phyloP scores from a whole-genome alignment of 2,329 filamentous ascomycete species.

The Xylaria sp. region DNA sequence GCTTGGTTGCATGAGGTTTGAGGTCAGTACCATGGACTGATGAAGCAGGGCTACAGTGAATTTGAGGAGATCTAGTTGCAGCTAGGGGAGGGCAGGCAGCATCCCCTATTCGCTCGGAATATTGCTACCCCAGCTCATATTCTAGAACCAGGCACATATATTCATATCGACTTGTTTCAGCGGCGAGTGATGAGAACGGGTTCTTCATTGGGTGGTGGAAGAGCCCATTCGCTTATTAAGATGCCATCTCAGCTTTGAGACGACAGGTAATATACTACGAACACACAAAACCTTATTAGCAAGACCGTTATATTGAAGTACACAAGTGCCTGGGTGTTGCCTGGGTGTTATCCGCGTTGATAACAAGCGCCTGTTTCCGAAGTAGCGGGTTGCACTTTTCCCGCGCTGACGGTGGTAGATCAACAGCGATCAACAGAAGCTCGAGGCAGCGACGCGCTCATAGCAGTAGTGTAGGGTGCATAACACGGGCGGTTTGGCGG shows the following conservation, averaged over 20 bases:
- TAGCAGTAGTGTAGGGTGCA: background rate
- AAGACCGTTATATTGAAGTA: background rate
- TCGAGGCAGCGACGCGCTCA: constrained; percentile 8
- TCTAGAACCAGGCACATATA: constrained; percentile 23
- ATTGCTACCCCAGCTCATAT: constrained; percentile 18
- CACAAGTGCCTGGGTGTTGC: background rate
- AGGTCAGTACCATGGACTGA: constrained; percentile 32
- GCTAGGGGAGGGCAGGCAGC: constrained; percentile 37
- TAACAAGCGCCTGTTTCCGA: background rate
- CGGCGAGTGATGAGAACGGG: background rate
- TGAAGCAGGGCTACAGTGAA: constrained; percentile 38
- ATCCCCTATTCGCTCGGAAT: constrained; percentile 34
- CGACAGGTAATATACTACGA: background rate
- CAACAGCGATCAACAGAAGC: constrained; percentile 18
- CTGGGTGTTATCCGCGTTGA: background rate
- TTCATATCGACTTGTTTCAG: constrained; percentile 30
- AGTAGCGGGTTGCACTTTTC: constrained; percentile 1
- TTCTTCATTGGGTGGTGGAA: background rate
- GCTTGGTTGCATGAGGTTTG: constrained; percentile 43
- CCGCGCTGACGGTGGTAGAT: constrained; percentile 21
- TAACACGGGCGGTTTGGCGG: background rate
- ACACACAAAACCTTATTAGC: background rate
- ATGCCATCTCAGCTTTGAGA: constrained; percentile 1
- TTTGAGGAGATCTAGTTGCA: constrained; percentile 45
- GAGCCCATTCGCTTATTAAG: background rate